A percentile compares a stretch with the other conserved stretches of the same genome.
phyloP scores from a whole-genome alignment of 768 basidiomycete species.

The Astraeus odoratus region DNA sequence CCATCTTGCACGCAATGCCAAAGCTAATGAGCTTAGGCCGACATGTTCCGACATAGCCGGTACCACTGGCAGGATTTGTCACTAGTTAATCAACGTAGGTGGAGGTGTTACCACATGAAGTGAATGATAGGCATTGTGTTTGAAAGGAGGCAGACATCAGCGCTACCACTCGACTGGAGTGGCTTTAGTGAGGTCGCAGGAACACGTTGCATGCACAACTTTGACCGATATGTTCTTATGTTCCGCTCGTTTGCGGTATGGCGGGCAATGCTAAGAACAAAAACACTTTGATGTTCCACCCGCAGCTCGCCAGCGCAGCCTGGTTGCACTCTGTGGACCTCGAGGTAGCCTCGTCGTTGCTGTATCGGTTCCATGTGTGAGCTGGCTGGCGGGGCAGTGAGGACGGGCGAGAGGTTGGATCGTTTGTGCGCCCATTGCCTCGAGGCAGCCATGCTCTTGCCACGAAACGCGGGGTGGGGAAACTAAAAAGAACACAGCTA shows the following conservation, averaged over 20 bases:
- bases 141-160: too few species aligned
- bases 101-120: too few species aligned
- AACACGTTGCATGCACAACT: not conserved
- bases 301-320: not conserved
- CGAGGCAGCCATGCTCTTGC: constrained; percentile 1
- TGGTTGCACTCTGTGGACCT: not conserved
- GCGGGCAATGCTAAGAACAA: not conserved
- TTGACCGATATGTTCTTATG: constrained; percentile 15
- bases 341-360: constrained; percentile 1
- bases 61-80: too few species aligned
- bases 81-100: too few species aligned
- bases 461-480: not conserved
- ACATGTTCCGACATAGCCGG: too few species aligned
- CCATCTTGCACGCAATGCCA: too few species aligned
- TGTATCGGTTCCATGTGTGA: not conserved
- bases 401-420: not conserved
- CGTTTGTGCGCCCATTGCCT: not conserved
- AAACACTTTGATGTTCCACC: not conserved
- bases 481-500: not conserved
- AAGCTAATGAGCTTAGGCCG: too few species aligned
- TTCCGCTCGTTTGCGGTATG: too few species aligned
- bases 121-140: too few species aligned
- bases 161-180: too few species aligned
- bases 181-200: too few species aligned
- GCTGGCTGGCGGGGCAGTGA: not conserved